Evolutionary conservation across 352 stramenopile genomes (phyloP), one percentile per base, ranked within the genome.

Genomic region (Pythium periplocum): DNA sequence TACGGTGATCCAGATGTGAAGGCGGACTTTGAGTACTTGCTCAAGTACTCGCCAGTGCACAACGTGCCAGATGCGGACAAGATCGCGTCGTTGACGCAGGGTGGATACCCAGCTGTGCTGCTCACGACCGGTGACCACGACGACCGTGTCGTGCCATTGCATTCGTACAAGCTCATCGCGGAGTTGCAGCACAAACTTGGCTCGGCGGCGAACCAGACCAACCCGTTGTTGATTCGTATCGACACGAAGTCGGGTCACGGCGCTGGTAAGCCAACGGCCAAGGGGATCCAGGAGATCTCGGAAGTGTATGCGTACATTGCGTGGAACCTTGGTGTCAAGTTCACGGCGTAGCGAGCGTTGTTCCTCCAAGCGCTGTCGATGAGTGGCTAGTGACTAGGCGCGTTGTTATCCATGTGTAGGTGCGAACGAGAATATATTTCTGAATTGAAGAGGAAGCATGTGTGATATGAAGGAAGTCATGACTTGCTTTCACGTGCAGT

Each of bases 161-260:
- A 97, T 66, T 95, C 83, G 68, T 95, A 87, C 80, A 97, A 97
- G 71, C 73, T 95, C 30, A 88, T 90, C 53, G 82, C 88, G 7
- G 80, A 90, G 64, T 60, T 97, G 53, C 88, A 97, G 68, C 62
- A 93, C 53, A 63, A 83, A 38, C 73, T 94, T 6, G 85, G 83
- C 7, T 53, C 51, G 32, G 75, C 71, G 12, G 46, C 68, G 39
- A 48, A 64, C 3, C 86, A 96, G 59, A 86, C 62, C 33, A 94
- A 95, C 62, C 88, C 88, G 53, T 56, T 97, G 30, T 45, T 97
- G 4, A 95, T 95, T 54, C 80, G 87, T 42, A 96, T 97, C 53
- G 87, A 97, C 48, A 91, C 81, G 11, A 91, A 95, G 65, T 86
- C 81, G 37, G 87, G 88, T 30, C 88, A 97, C 61, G 88, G 86